Conservation (phyloP, 2,329 filamentous ascomycete species). For the Fusarium nygamai region DNA sequence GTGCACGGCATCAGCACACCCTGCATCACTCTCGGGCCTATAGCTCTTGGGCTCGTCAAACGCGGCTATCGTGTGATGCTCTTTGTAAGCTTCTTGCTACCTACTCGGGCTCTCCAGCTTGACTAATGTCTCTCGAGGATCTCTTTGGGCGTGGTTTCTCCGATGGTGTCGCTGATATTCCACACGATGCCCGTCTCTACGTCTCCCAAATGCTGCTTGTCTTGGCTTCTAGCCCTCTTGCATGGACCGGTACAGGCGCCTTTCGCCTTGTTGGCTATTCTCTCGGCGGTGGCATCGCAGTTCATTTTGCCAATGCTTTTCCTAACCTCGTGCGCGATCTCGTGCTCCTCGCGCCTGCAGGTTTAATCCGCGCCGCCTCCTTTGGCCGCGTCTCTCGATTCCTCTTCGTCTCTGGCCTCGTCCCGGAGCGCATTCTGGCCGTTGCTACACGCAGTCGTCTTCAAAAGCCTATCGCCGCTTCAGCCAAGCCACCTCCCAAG, state of each 20-base stretch:
- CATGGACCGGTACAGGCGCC: constrained; percentile 68
- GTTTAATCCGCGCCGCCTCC: constrained; percentile 70
- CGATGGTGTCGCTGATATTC: constrained; percentile 71
- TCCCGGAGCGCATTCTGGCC: constrained; percentile 63
- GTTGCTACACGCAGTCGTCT: constrained; percentile 60
- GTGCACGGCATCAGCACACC: constrained; percentile 88
- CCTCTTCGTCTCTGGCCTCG: constrained; percentile 63
- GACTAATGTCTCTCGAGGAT: constrained; percentile 56
- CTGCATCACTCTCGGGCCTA: constrained; percentile 74
- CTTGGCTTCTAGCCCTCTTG: constrained; percentile 73
- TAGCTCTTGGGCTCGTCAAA: constrained; percentile 74
- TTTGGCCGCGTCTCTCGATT: constrained; percentile 61
- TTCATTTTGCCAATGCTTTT: constrained; percentile 78
- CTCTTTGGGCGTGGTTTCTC: constrained; percentile 76
- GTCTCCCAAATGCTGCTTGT: constrained; percentile 76
- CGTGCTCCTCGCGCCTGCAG: constrained; percentile 81
- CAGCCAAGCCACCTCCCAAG: constrained; percentile 38
- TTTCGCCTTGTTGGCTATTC: constrained; percentile 83
- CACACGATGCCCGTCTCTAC: constrained; percentile 80
- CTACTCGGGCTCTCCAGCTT: constrained; percentile 3
- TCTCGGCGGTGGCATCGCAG: constrained; percentile 81
- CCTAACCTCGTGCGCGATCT: constrained; percentile 75
- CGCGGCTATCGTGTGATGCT: constrained; percentile 83
- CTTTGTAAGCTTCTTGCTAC: constrained; percentile 60
- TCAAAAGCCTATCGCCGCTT: constrained; percentile 59